phyloP scores from a whole-genome alignment of 208 protist genomes.

The Trypanosoma avium region DNA sequence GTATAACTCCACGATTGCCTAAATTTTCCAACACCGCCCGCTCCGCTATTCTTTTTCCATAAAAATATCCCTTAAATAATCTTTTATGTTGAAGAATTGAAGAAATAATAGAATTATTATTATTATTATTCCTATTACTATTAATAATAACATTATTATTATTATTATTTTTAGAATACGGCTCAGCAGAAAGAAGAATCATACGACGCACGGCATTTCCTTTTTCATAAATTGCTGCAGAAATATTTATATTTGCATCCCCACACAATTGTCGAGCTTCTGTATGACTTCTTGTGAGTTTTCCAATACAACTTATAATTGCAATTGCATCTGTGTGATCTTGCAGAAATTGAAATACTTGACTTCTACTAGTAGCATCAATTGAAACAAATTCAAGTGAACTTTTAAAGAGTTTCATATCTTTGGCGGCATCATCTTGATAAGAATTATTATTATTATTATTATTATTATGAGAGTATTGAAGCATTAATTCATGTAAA shows the following conservation, averaged over 20 bases:
- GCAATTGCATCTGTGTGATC: slow-evolving; percentile 76
- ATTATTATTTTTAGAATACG: too few species aligned
- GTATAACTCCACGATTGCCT: slow-evolving; percentile 42
- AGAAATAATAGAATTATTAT: slow-evolving; percentile 34
- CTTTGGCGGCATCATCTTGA: slow-evolving; percentile 25
- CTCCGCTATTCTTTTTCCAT: slow-evolving; percentile 79
- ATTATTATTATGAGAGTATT: slow-evolving; percentile 1
- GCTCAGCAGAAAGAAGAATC: slow-evolving; percentile 79
- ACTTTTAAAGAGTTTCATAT: slow-evolving; percentile 16
- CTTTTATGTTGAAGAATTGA: slow-evolving; percentile 32
- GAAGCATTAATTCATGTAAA: neutral
- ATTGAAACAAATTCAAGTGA: slow-evolving; percentile 75
- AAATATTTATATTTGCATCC: slow-evolving; percentile 80
- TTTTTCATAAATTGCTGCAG: slow-evolving; percentile 57
- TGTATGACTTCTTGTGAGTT: slow-evolving; percentile 65
- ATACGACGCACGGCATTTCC: slow-evolving; percentile 40
- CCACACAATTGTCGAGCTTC: slow-evolving; percentile 65
- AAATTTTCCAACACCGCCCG: slow-evolving; percentile 67
- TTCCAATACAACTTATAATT: slow-evolving; percentile 68
- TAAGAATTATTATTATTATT: slow-evolving; percentile 9
- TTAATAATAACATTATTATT: too few species aligned
- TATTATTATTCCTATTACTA: too few species aligned
- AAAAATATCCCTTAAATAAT: slow-evolving; percentile 82
- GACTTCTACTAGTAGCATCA: slow-evolving; percentile 52
- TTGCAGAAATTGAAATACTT: slow-evolving; percentile 76